These are phyloP conservation scores for Zostera marina DNA, from an alignment of 116 monocot species.

Conservation along the genomic window DNA sequence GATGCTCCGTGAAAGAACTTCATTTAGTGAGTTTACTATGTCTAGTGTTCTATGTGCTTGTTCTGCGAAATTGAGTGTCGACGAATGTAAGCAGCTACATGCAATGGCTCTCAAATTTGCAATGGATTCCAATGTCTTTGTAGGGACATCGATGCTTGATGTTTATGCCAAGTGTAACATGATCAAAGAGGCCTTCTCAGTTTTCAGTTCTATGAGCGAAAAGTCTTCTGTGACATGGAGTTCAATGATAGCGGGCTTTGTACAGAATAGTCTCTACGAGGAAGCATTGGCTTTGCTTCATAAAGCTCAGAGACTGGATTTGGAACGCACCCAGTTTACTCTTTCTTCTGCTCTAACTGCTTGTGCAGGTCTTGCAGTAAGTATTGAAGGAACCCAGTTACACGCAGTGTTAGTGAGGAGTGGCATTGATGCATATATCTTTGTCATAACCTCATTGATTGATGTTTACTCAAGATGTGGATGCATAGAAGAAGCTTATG, in stretches of 20 bases:
- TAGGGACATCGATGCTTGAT: constrained; percentile 58
- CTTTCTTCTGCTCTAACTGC: constrained; percentile 50
- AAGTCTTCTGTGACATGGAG: constrained; percentile 68
- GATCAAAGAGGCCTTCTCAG: constrained; percentile 25
- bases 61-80: constrained; percentile 11
- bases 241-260: constrained; percentile 42
- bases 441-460: constrained; percentile 36
- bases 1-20: constrained; percentile 23
- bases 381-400: constrained; percentile 38
- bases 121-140: constrained; percentile 33
- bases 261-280: constrained; percentile 49
- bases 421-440: constrained; percentile 27
- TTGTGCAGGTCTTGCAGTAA: constrained; percentile 37
- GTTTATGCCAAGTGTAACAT: constrained; percentile 41
- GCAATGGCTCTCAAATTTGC: constrained; percentile 33
- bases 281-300: constrained; percentile 27
- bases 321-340: constrained; percentile 36
- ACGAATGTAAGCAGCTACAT: constrained; percentile 41
- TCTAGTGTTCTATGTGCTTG: constrained; percentile 37
- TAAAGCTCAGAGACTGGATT: constrained; percentile 22
- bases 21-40: constrained; percentile 36
- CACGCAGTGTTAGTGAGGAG: constrained; percentile 26
- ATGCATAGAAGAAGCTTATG: constrained; percentile 30
- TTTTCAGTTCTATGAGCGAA: constrained; percentile 38
- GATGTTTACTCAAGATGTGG: constrained; percentile 59